Base-by-base conservation (phyloP, 108 stramenopile genomes). In the Cyclotella sp. region DNA sequence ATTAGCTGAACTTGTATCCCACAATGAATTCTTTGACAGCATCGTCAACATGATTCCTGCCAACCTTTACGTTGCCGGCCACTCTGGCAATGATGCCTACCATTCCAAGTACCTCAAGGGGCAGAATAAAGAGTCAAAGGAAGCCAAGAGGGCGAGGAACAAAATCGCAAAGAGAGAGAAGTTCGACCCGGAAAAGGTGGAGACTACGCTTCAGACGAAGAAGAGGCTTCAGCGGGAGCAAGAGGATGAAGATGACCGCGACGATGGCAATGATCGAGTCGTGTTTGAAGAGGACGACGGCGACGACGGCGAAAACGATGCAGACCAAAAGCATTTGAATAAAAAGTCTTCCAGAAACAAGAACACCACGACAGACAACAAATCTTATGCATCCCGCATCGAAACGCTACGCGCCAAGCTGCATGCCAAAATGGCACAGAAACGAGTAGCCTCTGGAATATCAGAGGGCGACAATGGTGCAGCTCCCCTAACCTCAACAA, bases 11-110 rank as follows among this genome's bases (percentile, higher is more conserved):
- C 86, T 95, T 52, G 77, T 82, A 49, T 85, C 85, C 3, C 67
- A 93, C 85, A 95, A 95, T 82, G 85, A 61, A 12, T 93, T 86
- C 81, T 96, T 96, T 69, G 92, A 94, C 78, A 39, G 70, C 30
- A 34, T 96, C 24, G 93, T 93, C 11, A 91, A 96, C 73, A 91
- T 94, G 87, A 87, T 96, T 58, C 93, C 95, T 19, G 79, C 90
- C 63, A 84, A 84, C 15, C 76, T 96, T 44, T 96, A 96, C 76
- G 80, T 96, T 26, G 87, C 90, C 16, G 91, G 90, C 11, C 74
- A 87, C 44, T 89, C 86, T 2, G 89, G 85, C 34, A 83, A 86
- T 52, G 83, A 78, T 65, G 84, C 65, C 45, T 81, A 77, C 27
- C 77, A 87, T 53, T 64, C 84, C 66, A 92, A 90, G 70, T 92